Evolutionary conservation across 2,329 filamentous ascomycete genomes (phyloP).

Genomic region (Trichoderma atrobrunneum): DNA sequence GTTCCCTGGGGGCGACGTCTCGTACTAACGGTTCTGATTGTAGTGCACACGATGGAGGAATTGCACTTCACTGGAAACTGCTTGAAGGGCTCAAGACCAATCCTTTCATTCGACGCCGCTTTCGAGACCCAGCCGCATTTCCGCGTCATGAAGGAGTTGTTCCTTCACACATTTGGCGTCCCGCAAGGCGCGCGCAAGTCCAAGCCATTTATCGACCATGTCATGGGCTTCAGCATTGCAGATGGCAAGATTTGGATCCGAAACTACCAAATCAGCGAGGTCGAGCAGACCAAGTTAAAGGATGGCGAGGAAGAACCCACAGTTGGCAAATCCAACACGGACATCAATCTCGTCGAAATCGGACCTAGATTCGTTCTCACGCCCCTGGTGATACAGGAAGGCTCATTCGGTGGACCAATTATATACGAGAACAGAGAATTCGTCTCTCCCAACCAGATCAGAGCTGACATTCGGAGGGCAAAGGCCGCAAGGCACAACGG

Average conservation of each 20-base stretch:
- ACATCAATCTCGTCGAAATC: constrained; percentile 85
- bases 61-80: constrained; percentile 97
- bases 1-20: not conserved
- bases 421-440: constrained; percentile 99
- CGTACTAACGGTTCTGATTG: constrained; percentile 25
- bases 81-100: constrained; percentile 84
- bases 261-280: constrained; percentile 89
- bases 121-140: constrained; percentile 83
- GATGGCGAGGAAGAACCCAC: constrained; percentile 37
- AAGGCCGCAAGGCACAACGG: constrained; percentile 77
- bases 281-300: constrained; percentile 57
- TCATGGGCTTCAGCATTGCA: constrained; percentile 86
- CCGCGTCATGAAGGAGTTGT: constrained; percentile 80
- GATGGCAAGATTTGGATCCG: constrained; percentile 96
- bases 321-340: constrained; percentile 52
- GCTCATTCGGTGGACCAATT: constrained; percentile 90
- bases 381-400: constrained; percentile 92
- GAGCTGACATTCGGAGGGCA: constrained; percentile 71
- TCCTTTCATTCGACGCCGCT: constrained; percentile 85
- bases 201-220: constrained; percentile 94
- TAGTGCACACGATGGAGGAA: constrained; percentile 94
- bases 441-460: constrained; percentile 91
- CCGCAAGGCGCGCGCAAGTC: constrained; percentile 83
- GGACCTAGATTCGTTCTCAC: constrained; percentile 90
- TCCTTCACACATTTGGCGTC: constrained; percentile 88